phyloP scores from a whole-genome alignment of 306 rosid genomes.

The Begonia fuchsioides region DNA sequence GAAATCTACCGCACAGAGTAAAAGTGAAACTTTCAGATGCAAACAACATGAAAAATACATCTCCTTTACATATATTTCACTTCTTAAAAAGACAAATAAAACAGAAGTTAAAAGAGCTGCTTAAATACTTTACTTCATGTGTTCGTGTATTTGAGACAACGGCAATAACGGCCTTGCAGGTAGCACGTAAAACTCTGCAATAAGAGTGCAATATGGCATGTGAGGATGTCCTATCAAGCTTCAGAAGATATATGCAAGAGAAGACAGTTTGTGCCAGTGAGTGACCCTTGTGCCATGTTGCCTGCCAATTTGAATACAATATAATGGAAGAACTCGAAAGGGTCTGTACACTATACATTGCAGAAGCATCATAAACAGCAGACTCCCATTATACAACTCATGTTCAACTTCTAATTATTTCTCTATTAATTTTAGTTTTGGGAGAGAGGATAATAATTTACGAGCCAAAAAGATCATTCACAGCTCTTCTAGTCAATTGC shows the following conservation, averaged over 20 bases:
- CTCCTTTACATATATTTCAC: too few relatives aligned
- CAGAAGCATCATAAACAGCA: background rate
- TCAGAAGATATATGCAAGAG: slow-evolving; percentile 89
- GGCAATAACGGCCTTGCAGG: slow-evolving; percentile 71
- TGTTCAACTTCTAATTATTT: too few relatives aligned
- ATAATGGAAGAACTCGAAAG: background rate
- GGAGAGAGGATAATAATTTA: background rate
- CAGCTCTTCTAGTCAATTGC: background rate
- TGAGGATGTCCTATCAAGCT: slow-evolving; percentile 72
- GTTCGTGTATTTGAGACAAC: slow-evolving; percentile 90
- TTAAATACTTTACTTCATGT: slow-evolving; percentile 97
- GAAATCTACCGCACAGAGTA: too few relatives aligned
- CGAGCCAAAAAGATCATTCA: too few relatives aligned
- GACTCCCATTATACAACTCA: too few relatives aligned
- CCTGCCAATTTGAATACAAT: slow-evolving; percentile 43
- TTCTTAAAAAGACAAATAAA: background rate
- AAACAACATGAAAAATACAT: too few relatives aligned
- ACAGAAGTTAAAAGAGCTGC: slow-evolving; percentile 21
- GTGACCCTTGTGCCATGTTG: slow-evolving; percentile 99
- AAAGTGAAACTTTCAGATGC: too few relatives aligned
- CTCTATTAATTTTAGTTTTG: background rate
- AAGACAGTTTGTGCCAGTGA: slow-evolving; percentile 94
- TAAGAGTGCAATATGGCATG: slow-evolving; percentile 74
- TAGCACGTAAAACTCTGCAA: slow-evolving; percentile 69
- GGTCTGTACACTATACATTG: background rate